A percentile compares a stretch with the other conserved stretches of the same genome.
Conservation (phyloP, 106 monocot species). For the Allium sativum region DNA sequence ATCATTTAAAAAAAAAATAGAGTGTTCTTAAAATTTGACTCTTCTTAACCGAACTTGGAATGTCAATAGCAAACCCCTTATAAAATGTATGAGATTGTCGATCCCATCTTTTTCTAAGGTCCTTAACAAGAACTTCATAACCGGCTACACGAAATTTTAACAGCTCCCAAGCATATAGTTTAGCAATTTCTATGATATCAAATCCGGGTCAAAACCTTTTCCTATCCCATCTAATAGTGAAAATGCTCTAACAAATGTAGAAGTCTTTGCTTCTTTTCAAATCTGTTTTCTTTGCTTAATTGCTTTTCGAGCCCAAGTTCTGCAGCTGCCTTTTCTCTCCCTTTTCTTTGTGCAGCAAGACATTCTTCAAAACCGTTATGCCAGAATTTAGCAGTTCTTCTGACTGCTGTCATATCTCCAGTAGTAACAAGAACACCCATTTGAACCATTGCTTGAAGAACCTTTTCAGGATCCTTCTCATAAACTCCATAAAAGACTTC, state of each 20-base stretch:
- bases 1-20: too few species aligned
- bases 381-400: constrained; percentile 89
- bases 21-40: too few species aligned
- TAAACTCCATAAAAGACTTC: constrained; percentile 98
- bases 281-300: constrained; percentile 68
- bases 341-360: constrained; percentile 82
- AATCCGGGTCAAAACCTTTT: constrained; percentile 98
- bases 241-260: constrained; percentile 99
- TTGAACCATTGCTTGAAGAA: constrained; percentile 93
- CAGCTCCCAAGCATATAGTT: constrained; percentile 93
- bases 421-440: constrained; percentile 99
- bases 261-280: constrained; percentile 93
- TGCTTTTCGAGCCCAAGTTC: constrained; percentile 95
- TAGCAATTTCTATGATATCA: constrained; percentile 99
- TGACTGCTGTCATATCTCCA: constrained; percentile 98
- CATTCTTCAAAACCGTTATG: constrained; percentile 94
- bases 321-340: constrained; percentile 69
- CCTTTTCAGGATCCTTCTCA: constrained; percentile 93
- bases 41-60: too few species aligned
- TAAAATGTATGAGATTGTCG: constrained; percentile 74
- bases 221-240: constrained; percentile 99
- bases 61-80: too few species aligned
- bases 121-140: constrained; percentile 88
- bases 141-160: constrained; percentile 92
- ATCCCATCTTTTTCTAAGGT: constrained; percentile 91